Evolutionary conservation across 148 eudicot genomes (phyloP).

Genomic region (Pharnaceum exiguum): DNA sequence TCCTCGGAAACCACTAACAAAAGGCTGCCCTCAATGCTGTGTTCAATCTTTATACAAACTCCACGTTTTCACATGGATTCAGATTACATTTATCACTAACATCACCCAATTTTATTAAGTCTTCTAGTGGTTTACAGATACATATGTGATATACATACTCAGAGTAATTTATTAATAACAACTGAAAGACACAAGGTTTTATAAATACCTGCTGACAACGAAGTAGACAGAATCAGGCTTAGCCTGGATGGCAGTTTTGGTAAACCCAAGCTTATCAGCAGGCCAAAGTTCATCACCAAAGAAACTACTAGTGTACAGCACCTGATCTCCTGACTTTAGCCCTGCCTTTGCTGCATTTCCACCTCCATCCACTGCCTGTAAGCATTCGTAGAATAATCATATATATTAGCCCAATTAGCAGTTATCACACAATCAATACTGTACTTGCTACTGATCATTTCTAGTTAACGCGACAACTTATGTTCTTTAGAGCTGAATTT

Average conservation of each 20-base stretch:
- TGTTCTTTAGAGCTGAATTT: too few species aligned
- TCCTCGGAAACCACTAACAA: too few species aligned
- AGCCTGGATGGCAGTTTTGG: conserved; percentile 94
- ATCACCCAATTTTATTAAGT: too few species aligned
- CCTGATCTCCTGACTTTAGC: conserved; percentile 86
- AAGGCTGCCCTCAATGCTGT: too few species aligned
- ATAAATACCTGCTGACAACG: conserved; percentile 69
- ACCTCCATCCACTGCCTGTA: conserved; percentile 78
- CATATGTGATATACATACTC: background rate
- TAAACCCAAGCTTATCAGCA: conserved; percentile 83
- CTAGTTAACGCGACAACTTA: too few species aligned
- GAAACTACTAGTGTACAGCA: conserved; percentile 94
- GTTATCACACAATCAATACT: too few species aligned
- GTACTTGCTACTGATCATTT: too few species aligned
- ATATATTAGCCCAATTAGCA: too few species aligned
- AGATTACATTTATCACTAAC: too few species aligned
- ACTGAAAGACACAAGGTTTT: background rate
- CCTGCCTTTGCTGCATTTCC: conserved; percentile 97
- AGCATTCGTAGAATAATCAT: background rate
- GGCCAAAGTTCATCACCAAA: conserved; percentile 99
- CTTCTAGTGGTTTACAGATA: too few species aligned
- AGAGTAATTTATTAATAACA: background rate
- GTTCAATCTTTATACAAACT: too few species aligned
- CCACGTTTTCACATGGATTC: too few species aligned
- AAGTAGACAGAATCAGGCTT: conserved; percentile 95